These are phyloP conservation scores for Cystobasidium tubakii DNA, from an alignment of 768 basidiomycete genomes.

Conservation along the genomic window DNA sequence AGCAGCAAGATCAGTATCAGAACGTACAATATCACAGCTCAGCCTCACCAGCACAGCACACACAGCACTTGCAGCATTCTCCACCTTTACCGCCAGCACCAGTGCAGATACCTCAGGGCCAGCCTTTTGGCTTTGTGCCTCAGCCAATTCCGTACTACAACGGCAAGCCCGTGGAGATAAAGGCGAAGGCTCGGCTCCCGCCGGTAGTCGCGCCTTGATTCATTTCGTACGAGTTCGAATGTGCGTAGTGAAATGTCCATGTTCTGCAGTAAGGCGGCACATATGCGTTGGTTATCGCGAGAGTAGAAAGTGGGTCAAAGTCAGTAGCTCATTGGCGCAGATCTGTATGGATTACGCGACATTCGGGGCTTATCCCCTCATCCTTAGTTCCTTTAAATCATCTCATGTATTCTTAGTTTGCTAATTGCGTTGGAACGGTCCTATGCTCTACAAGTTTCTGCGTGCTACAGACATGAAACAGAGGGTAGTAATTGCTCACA, in stretches of 20 bases:
- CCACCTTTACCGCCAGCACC: background rate
- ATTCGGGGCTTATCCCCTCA: too few species aligned
- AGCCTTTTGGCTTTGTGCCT: constrained; percentile 1
- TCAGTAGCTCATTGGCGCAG: too few species aligned
- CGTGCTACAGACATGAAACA: background rate
- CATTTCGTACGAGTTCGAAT: too few species aligned
- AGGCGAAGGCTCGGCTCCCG: background rate
- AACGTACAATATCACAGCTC: background rate
- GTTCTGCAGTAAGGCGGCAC: too few species aligned
- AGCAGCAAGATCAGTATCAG: background rate
- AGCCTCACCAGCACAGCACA: background rate
- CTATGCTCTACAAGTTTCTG: background rate
- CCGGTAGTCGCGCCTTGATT: background rate
- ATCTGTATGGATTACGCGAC: too few species aligned
- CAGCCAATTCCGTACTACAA: constrained; percentile 17
- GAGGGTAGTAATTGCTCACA: background rate
- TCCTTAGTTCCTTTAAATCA: too few species aligned
- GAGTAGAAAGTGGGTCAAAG: too few species aligned
- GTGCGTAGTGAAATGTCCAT: too few species aligned
- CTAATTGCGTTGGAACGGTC: background rate
- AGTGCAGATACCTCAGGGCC: background rate
- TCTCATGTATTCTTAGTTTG: constrained; percentile 1
- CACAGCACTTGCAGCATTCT: background rate
- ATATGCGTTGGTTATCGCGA: too few species aligned
- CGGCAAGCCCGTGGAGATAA: background rate